Percentiles rank a stretch among this genome's conserved stretches.
These are phyloP conservation scores for Capsicum baccatum DNA, from an alignment of 257 asterid genomes.

Conservation along the genomic window DNA sequence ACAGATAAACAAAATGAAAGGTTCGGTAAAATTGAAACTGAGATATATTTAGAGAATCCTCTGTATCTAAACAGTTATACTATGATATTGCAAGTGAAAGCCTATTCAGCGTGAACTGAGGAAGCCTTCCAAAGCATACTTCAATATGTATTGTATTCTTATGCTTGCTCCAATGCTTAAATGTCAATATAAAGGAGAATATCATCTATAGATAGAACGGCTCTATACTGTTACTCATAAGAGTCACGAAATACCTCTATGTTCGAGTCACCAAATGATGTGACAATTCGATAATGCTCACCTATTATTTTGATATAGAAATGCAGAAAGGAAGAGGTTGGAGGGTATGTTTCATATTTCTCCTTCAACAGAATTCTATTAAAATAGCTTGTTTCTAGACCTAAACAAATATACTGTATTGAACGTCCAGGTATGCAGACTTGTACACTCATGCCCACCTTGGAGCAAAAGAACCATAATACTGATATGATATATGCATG, in stretches of 20 bases:
- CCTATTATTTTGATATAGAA: background rate
- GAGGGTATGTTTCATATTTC: slow-evolving; percentile 18
- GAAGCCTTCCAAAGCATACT: background rate
- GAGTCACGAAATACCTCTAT: background rate
- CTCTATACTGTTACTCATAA: background rate
- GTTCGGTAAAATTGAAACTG: background rate
- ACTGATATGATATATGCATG: background rate
- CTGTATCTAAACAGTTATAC: background rate
- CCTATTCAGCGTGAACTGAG: background rate
- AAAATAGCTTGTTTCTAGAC: slow-evolving; percentile 8
- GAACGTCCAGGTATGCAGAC: background rate
- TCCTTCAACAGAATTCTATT: background rate
- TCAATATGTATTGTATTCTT: background rate
- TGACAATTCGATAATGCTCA: background rate
- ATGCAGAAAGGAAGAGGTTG: background rate
- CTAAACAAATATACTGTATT: background rate
- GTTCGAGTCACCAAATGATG: background rate
- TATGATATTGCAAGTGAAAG: background rate
- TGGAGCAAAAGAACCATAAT: background rate
- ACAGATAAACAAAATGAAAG: background rate
- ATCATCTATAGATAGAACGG: background rate
- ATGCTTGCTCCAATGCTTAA: background rate
- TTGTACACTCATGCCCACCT: background rate
- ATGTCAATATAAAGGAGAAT: background rate
- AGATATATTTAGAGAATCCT: background rate